Evolutionary conservation across 2,329 filamentous ascomycete genomes (phyloP), one percentile per base, ranked within the genome.

Genomic region (Arthrinium phaeospermum): DNA sequence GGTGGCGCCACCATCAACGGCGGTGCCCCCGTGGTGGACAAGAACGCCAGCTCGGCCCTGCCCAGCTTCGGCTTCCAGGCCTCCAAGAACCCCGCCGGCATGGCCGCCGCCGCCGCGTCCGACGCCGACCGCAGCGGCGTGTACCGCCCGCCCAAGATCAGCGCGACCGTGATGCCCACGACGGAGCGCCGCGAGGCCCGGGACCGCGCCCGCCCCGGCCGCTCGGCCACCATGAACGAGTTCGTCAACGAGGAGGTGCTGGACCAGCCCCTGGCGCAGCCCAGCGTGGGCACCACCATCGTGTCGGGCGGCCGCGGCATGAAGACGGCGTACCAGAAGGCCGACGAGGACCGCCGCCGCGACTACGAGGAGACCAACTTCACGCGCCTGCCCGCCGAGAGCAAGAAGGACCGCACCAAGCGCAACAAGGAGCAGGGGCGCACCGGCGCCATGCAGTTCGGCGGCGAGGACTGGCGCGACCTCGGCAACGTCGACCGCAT

Each of bases 301-400:
- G 87, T 92, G 5, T 87, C 91, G 68, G 92, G 93, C 69, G 96
- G 96, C 46, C 90, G 96, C 75, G 91, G 91, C 80, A 90, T 91
- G 78, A 96, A 95, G 86, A 94, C 93, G 6, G 89, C 91, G 19
- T 87, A 90, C 46, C 93, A 98, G 80, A 90, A 93, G 71, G 91
- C 91, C 74, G 90, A 91, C 53, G 95, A 98, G 81, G 89, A 89
- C 1, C 95, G 98, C 84, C 88, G 93, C 71, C 89, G 89, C 73
- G 90, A 93, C 68, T 99, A 98, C 84, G 96, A 99, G 85, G 96
- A 99, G 84, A 89, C 87, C 76, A 97, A 99, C 84, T 96, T 98
- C 79, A 91, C 94, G 22, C 93, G 96, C 76, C 85, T 99, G 78
- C 95, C 96, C 16, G 92, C 91, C 78, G 90, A 93, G 82, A 93